phyloP scores from a whole-genome alignment of 768 basidiomycete genomes.

The Tulasnella sp. region DNA sequence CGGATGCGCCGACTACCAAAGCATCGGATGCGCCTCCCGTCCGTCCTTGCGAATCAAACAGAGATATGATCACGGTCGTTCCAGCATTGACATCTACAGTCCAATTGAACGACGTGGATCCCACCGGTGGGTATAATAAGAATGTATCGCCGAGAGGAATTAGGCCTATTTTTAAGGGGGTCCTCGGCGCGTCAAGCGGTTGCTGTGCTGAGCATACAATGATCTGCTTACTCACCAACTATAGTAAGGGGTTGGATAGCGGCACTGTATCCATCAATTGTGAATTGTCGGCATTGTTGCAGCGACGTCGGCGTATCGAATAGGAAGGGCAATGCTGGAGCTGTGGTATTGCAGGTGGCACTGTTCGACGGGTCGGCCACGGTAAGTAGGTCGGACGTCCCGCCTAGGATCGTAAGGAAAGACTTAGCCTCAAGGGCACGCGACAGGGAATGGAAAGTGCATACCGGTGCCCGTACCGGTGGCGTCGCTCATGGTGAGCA shows the following conservation, averaged over 20 bases:
- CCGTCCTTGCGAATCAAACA: slow-evolving; percentile 9
- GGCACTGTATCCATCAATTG: slow-evolving; percentile 5
- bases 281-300: slow-evolving; percentile 14
- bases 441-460: not conserved
- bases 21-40: slow-evolving; percentile 12
- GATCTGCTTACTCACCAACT: not conserved
- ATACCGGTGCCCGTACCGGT: slow-evolving; percentile 15
- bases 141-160: slow-evolving; percentile 14
- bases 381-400: slow-evolving; percentile 11
- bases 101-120: slow-evolving; percentile 7
- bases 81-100: slow-evolving; percentile 10
- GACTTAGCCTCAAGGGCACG: not conserved
- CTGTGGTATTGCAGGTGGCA: slow-evolving; percentile 9
- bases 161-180: not conserved
- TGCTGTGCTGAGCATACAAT: not conserved
- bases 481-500: slow-evolving; percentile 17
- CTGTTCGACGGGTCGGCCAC: slow-evolving; percentile 11
- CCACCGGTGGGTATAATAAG: slow-evolving; percentile 6
- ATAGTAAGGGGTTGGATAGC: slow-evolving; percentile 5
- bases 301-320: slow-evolving; percentile 14
- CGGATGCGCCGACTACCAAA: slow-evolving; percentile 4
- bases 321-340: not conserved
- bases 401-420: slow-evolving; percentile 4
- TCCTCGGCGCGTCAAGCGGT: not conserved
- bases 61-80: slow-evolving; percentile 3